Evolutionary conservation across 768 basidiomycete species (phyloP).

Genomic region (Suillus ampliporus): DNA sequence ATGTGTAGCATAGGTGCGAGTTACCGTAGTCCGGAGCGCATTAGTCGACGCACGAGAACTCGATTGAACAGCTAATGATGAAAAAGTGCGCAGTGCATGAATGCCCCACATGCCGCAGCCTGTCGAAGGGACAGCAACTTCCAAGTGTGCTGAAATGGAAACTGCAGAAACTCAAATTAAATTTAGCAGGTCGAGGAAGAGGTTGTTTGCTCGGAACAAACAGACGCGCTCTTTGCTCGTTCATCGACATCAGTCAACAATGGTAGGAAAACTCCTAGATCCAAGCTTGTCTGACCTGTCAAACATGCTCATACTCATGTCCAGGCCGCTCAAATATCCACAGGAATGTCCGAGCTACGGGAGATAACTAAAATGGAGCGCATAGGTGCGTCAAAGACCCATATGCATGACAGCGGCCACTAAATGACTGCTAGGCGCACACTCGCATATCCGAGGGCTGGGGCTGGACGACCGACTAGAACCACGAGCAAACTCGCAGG

Average conservation of each 20-base stretch:
- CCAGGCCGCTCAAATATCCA: slow-evolving; percentile 74
- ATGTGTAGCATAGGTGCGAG: slow-evolving; percentile 45
- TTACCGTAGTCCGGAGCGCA: slow-evolving; percentile 18
- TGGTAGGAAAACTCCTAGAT: slow-evolving; percentile 29
- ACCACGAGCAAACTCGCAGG: slow-evolving; percentile 86
- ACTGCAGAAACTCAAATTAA: slow-evolving; percentile 11
- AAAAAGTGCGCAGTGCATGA: slow-evolving; percentile 23
- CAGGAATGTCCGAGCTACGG: slow-evolving; percentile 78
- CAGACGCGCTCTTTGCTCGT: slow-evolving; percentile 34
- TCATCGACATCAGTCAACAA: slow-evolving; percentile 19
- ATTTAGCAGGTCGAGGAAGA: not conserved
- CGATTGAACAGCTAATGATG: slow-evolving; percentile 16
- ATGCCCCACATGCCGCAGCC: slow-evolving; percentile 20
- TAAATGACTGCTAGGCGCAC: slow-evolving; percentile 61
- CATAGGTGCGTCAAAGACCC: slow-evolving; percentile 58
- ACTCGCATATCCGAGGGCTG: slow-evolving; percentile 94
- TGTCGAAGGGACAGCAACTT: not conserved
- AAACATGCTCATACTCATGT: slow-evolving; percentile 14
- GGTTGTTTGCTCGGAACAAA: slow-evolving; percentile 40
- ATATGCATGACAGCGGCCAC: not conserved
- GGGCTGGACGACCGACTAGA: slow-evolving; percentile 93
- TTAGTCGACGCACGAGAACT: slow-evolving; percentile 9
- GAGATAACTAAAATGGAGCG: slow-evolving; percentile 95
- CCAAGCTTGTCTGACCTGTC: not conserved
- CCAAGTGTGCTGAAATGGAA: slow-evolving; percentile 10